Evolutionary conservation across 2,329 filamentous ascomycete genomes (phyloP), one percentile per base, ranked within the genome.

Genomic region (Penicillium janthinellum): DNA sequence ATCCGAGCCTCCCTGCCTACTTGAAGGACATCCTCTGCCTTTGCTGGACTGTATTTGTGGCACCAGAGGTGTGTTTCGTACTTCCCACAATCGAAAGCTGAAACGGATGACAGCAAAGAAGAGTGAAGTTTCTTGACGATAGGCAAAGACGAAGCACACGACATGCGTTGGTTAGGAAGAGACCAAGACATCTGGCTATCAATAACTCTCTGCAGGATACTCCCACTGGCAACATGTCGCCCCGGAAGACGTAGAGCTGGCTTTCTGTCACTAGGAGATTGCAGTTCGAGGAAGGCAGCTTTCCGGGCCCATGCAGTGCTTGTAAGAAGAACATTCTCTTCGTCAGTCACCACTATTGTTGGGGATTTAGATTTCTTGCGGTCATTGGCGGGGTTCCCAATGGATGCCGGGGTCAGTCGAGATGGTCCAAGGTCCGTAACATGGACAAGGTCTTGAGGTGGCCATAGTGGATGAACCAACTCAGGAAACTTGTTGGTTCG

Each of bases 11-110:
- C 91, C 47, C 81, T 84, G 2, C 90, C 89, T 15, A 80, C 74
- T 69, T 97, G 93, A 11, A 99, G 80, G 0, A 98, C 88, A 59
- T 94, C 87, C 4, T 80, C 79, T 2, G 91, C 87, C 38, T 77
- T 80, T 28, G 75, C 77, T 0, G 95, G 95, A 0, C 90, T 86
- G 76, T 98, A 96, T 70, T 98, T 97, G 42, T 94, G 88, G 1
- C 82, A 75, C 95, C 95, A 99, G 8, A 86, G 77, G 31, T 83
- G 77, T 1, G 80, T 81, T 70, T 98, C 94, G 67, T 90, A 96
- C 52, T 83, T 84, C 8, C 88, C 90, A 62, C 79, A 84, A 72
- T 99, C 95, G 69, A 93, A 97, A 0, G 93, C 88, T 4, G 90
- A 93, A 12, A 93, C 80, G 0, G 82, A 82, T 1, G 80, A 82